Evolutionary conservation across 768 basidiomycete genomes (phyloP).

Genomic region (Amanita rimosa): DNA sequence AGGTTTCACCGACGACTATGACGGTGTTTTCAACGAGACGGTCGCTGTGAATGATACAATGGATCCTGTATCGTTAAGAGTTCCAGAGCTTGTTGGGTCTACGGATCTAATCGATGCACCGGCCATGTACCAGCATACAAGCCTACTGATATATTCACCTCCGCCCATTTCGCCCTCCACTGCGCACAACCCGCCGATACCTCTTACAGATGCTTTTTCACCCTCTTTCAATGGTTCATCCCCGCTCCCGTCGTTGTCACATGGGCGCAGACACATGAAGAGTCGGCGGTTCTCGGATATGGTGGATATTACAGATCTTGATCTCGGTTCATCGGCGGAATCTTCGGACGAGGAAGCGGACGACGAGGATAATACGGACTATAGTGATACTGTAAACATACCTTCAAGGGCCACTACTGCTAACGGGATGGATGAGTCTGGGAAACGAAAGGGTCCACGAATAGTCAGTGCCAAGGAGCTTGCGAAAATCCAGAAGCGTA

Average conservation of each 20-base stretch:
- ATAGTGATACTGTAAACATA: background rate
- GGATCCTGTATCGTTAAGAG: conserved; percentile 5
- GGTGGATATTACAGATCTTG: conserved; percentile 9
- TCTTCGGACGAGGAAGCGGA: background rate
- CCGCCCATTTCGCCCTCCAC: background rate
- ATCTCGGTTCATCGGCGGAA: background rate
- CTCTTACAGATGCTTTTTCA: background rate
- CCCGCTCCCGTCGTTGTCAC: background rate
- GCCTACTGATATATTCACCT: background rate
- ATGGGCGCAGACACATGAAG: background rate
- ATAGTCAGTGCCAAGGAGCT: conserved; percentile 5
- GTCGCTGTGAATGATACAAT: conserved; percentile 2
- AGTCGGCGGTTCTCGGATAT: conserved; percentile 8
- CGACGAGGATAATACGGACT: background rate
- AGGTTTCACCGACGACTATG: background rate
- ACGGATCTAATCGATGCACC: background rate
- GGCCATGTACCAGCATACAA: background rate
- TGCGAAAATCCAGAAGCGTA: conserved; percentile 2
- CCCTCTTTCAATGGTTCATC: background rate
- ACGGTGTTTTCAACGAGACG: background rate
- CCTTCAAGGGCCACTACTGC: background rate
- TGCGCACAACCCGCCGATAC: background rate
- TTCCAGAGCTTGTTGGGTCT: background rate
- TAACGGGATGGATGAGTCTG: background rate
- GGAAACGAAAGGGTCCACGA: conserved; percentile 2